A percentile compares a stretch with the other conserved stretches of the same genome.
phyloP scores from a whole-genome alignment of 352 stramenopile genomes.

The Thraustotheca clavata region DNA sequence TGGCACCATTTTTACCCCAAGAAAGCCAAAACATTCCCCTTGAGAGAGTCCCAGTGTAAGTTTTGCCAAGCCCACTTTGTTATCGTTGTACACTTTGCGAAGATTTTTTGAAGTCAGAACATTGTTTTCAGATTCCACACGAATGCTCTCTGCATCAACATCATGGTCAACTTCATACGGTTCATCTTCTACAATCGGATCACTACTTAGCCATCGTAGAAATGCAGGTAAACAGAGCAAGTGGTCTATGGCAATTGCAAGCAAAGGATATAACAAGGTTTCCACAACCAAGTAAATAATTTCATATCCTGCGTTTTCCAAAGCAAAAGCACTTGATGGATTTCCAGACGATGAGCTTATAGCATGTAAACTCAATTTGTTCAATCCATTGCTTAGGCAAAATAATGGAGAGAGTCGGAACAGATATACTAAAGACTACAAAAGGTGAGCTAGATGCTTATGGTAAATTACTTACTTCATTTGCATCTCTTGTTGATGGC shows the following conservation, averaged over 20 bases:
- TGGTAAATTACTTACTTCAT: conserved; percentile 5
- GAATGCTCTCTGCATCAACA: conserved; percentile 26
- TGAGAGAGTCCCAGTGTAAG: conserved; percentile 74
- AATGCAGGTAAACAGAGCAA: conserved; percentile 15
- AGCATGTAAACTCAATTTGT: conserved; percentile 23
- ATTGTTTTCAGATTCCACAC: conserved; percentile 23
- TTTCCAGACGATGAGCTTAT: background rate
- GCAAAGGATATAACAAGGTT: conserved; percentile 23
- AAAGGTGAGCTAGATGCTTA: background rate
- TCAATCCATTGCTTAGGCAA: conserved; percentile 32
- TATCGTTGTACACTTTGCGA: conserved; percentile 53
- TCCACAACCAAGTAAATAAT: conserved; percentile 25
- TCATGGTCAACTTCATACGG: conserved; percentile 30
- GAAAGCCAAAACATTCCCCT: conserved; percentile 91
- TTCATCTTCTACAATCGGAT: conserved; percentile 13
- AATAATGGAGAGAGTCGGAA: conserved; percentile 42
- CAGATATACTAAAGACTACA: conserved; percentile 30
- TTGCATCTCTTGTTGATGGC: conserved; percentile 25
- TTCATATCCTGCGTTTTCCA: conserved; percentile 22
- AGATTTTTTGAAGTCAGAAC: conserved; percentile 28
- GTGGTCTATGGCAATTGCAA: conserved; percentile 26
- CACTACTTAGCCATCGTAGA: background rate
- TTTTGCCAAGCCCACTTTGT: conserved; percentile 73
- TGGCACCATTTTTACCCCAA: conserved; percentile 47
- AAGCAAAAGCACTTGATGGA: conserved; percentile 21